Base-by-base conservation (phyloP, 371 early-diverging fungal genomes). In the Mucor circinelloides region DNA sequence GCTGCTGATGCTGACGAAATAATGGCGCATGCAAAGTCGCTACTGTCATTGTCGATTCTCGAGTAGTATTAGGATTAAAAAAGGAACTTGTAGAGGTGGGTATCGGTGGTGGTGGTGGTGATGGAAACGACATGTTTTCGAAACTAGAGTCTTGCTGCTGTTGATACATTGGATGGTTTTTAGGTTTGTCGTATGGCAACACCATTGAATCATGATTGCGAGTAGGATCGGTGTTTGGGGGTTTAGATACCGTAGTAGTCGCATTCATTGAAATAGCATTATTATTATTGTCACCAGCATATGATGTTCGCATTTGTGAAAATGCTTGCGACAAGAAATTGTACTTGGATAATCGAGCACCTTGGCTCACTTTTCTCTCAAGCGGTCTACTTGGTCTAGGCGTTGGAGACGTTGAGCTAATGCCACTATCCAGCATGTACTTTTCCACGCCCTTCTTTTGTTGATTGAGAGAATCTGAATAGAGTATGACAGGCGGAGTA, bases 321-420 rank as follows among this genome's bases (percentile, higher is more conserved):
- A 81, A 81, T 15, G 75, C 78, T 63, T 81, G 69, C 2, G 78
- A 62, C 28, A 81, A 42, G 54, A 73, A 76, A 36, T 75, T 78
- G 50, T 81, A 81, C 54, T 81, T 81, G 3, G 81, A 81, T 23
- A 81, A 48, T 27, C 81, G 74, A 46, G 78, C 78, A 2, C 73
- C 72, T 27, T 25, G 55, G 17, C 55, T 55, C 13, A 27, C 4
- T 21, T 21, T 27, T 50, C 50, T 50, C 6, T 9, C 27, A 0
- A 50, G 25, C 8, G 25, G 50, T 17, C n/a, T 15, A 9, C 36
- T 34, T 36, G 34, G 52, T 21, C 52, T n/a, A 42, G 42, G 25
- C 21, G 7, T 50, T 23, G 23, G 42, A 12, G 42, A n/a, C 17
- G 42, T 38, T 38, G 38, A 12, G 15, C 13, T 38, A 1, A 38